Base-by-base conservation (phyloP, 108 stramenopile species). In the Hondaea fermentalgiana region DNA sequence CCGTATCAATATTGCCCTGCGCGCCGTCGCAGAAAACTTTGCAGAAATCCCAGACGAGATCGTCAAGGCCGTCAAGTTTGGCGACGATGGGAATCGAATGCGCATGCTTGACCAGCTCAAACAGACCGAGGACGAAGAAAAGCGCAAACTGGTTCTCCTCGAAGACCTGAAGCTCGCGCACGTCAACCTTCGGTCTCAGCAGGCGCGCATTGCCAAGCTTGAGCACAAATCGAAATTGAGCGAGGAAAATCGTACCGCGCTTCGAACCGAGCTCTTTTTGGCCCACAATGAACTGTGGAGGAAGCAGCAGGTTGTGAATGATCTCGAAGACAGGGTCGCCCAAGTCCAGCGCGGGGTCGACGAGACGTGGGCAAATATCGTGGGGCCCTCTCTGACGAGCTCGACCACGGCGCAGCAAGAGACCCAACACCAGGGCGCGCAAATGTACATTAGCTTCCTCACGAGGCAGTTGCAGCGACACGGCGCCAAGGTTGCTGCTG, bases 261-360 rank as follows among this genome's bases (percentile, higher is more conserved):
- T 83, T 12, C 76, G 76, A 12, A 83, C 76, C 23, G 76, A 83
- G 51, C 45, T 83, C 6, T 83, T 83, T 23, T 45, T 83, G n/a
- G 76, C 76, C 10, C 45, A 53, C 49, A 83, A 83, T 53, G 76
- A 83, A 23, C 76, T 83, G 19, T 83, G 76, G 76, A 83, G 51
- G 49, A 47, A 83, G 23, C 49, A 83, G 51, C 76, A 83, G 28
- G 76, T 83, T 0, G 76, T 53, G 1, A 25, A 12, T 23, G 76
- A 83, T 23, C 28, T 83, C 23, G 4, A 83, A 53, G n/a, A 47
- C 43, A 55, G 51, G 6, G 49, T 35, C 43, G 76, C 19, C n/a
- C 76, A 83, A 6, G 76, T 53, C 1, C 45, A 53, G 25, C 51
- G 49, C 51, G 16, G 51, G 12, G 51, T 83, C 25, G 76, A 83